Evolutionary conservation across 2,329 filamentous ascomycete species (phyloP), one percentile per base, ranked within the genome.

Genomic region (Cytospora leucostoma): DNA sequence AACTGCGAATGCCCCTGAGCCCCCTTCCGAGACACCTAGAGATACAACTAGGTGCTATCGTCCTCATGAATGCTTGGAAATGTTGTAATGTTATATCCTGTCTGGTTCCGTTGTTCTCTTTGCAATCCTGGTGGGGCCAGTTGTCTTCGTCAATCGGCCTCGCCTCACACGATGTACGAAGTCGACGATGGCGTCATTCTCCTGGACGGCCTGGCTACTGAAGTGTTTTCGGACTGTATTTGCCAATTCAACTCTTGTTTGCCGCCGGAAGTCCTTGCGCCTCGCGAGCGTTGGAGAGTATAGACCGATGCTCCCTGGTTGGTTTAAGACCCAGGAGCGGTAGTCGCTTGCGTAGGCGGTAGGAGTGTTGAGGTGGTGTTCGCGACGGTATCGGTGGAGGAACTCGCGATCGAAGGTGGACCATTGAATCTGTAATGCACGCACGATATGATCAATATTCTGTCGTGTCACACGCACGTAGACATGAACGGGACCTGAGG

Each of bases 171-270:
- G 90, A 80, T 92, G 91, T 66, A 93, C 80, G 72, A 92, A 86
- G 67, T 91, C 89, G 62, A 93, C 89, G 63, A 95, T 89, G 68
- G 93, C 88, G 70, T 95, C 91, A 72, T 88, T 92, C 78, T 96
- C 92, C 67, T 88, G 88, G 49, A 94, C 85, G 17, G 89, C 89
- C 68, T 91, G 82, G 38, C 86, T 87, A 72, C 95, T 95, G 78
- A 95, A 95, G 76, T 95, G 90, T 74, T 92, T 93, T 67, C 91
- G 83, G 56, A 93, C 89, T 1, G 85, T 82, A 68, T 87, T 82
- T 10, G 89, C 89, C 61, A 96, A 79, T 68, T 90, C 84, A 44
- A 92, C 88, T 72, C 90, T 90, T 70, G 84, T 85, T 72, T 93
- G 87, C 61, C 89, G 82, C 59, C 88, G 79, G 70, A 87, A 82